Evolutionary conservation across 345 rosid species (phyloP), one percentile per base, ranked within the genome.

Genomic region (Heritiera littoralis): DNA sequence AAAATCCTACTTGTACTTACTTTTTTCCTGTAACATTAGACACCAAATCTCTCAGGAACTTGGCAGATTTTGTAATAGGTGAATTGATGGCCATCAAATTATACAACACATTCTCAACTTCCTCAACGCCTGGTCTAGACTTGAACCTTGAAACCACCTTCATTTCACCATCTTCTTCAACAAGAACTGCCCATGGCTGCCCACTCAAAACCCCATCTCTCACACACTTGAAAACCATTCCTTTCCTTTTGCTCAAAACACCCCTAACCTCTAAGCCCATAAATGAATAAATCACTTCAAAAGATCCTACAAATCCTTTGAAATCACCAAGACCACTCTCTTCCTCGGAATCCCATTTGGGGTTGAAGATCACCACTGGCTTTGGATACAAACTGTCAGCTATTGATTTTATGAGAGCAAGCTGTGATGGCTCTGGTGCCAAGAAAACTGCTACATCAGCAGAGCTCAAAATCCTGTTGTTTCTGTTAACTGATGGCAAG

Each of bases 51-150:
- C 69, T 88, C 52, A 92, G 81, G 43, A 93, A 92, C 90, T 89
- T 90, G 6, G 93, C 93, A 66, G 98, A 93, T 83, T 94, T 93
- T 13, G 95, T 89, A 35, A 94, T 90, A 1, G 98, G 98, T 0
- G 98, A 93, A 78, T 93, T 92, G 81, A 93, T 81, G 69, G 95
- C 97, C 97, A 95, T 90, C 86, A 90, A 81, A 73, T 95, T 93
- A 76, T 93, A 93, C 82, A 93, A 66, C 35, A 93, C 94, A 79
- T 35, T 87, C 86, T 95, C 98, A 72, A 91, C 94, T 84, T 95
- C 97, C 38, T 80, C 93, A 30, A 92, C 89, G 0, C 92, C 87
- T 28, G 94, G 98, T 28, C 97, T 55, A 2, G 82, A 80, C 72
- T 89, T 91, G 75, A 93, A 95, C 76, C 81, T 90, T 3, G 98